phyloP scores from a whole-genome alignment of 2,329 filamentous ascomycete genomes.

The Leptographium lundbergii region DNA sequence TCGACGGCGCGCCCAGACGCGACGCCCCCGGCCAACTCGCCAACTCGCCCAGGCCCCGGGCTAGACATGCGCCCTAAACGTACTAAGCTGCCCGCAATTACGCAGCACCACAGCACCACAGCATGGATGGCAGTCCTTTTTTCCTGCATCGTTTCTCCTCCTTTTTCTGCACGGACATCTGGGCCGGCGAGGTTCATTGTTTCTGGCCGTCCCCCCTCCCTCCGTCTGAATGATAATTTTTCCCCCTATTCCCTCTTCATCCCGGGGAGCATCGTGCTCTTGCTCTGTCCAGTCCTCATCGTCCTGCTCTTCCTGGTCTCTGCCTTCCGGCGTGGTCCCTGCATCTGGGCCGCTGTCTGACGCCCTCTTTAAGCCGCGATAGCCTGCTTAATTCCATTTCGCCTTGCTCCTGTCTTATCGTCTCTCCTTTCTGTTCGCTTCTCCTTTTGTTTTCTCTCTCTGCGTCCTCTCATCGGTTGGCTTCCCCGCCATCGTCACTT shows the following conservation, averaged over 20 bases:
- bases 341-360: neutral
- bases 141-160: neutral
- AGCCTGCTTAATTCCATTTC: neutral
- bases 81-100: neutral
- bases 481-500: no score
- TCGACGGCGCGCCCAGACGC: no score
- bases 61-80: neutral
- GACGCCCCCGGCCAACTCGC: neutral
- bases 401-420: neutral
- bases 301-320: neutral
- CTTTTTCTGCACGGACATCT: constrained; percentile 1
- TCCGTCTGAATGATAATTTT: neutral
- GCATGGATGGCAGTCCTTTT: neutral
- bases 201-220: neutral
- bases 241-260: neutral
- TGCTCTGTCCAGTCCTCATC: neutral
- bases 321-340: neutral
- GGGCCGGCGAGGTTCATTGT: neutral
- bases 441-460: neutral
- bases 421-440: neutral
- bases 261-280: neutral
- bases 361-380: neutral
- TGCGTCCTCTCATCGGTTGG: no score
- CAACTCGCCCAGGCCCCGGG: neutral
- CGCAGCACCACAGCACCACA: neutral